Percentiles rank a stretch among this genome's conserved stretches.
Evolutionary conservation across 352 stramenopile species (phyloP).

Genomic region (Pythium dissimile): DNA sequence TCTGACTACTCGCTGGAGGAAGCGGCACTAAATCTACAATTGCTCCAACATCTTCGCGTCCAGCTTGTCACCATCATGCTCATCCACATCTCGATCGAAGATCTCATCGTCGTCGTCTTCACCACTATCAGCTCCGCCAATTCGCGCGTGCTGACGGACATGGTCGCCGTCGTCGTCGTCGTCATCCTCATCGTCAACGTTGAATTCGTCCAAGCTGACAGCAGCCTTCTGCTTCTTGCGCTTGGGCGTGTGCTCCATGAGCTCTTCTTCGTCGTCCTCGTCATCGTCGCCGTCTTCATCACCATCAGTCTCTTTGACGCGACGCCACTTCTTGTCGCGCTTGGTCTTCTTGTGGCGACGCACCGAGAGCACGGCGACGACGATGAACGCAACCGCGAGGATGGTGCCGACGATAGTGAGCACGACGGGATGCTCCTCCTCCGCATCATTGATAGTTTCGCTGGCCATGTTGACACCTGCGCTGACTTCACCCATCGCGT

Average conservation of each 20-base stretch:
- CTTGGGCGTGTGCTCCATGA: slow-evolving; percentile 26
- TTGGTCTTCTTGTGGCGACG: slow-evolving; percentile 56
- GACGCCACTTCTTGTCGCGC: slow-evolving; percentile 52
- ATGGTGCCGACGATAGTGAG: slow-evolving; percentile 69
- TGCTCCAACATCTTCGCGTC: slow-evolving; percentile 55
- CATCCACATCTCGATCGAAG: slow-evolving; percentile 45
- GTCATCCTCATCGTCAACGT: slow-evolving; percentile 26
- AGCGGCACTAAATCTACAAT: slow-evolving; percentile 29
- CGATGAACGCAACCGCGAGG: slow-evolving; percentile 67
- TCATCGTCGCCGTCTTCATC: slow-evolving; percentile 57
- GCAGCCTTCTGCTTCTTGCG: slow-evolving; percentile 29
- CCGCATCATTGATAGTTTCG: slow-evolving; percentile 4
- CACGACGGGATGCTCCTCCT: slow-evolving; percentile 60
- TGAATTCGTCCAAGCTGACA: slow-evolving; percentile 6
- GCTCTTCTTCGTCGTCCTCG: slow-evolving; percentile 55
- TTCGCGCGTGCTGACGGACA: slow-evolving; percentile 28
- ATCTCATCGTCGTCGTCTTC: slow-evolving; percentile 69
- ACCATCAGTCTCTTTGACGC: slow-evolving; percentile 44
- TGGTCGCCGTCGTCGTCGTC: slow-evolving; percentile 65
- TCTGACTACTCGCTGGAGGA: slow-evolving; percentile 4
- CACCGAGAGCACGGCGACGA: slow-evolving; percentile 59
- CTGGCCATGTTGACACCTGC: not conserved
- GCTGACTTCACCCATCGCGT: not conserved
- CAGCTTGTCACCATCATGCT: slow-evolving; percentile 41
- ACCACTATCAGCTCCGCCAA: slow-evolving; percentile 37